phyloP scores from a whole-genome alignment of 2,329 filamentous ascomycete species.

The Coniochaeta sp. region DNA sequence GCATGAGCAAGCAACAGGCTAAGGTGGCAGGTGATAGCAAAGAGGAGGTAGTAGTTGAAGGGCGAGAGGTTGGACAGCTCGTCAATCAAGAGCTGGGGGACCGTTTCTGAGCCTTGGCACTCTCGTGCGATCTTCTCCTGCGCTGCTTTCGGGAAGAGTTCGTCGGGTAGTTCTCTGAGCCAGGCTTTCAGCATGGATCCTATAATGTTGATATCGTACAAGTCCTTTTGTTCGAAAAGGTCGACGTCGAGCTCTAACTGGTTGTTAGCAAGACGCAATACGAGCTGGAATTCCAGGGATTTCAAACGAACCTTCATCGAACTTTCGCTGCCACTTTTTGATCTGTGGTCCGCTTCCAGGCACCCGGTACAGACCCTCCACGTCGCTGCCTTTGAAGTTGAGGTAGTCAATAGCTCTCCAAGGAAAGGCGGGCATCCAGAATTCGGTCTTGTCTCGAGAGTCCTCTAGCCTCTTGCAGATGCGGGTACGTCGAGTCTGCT shows the following conservation, averaged over 20 bases:
- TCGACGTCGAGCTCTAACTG: constrained; percentile 76
- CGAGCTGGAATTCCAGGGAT: not conserved
- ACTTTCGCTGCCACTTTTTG: constrained; percentile 87
- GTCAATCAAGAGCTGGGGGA: constrained; percentile 80
- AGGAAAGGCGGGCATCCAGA: constrained; percentile 95
- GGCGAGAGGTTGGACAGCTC: constrained; percentile 91
- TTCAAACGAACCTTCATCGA: constrained; percentile 67
- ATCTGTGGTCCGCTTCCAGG: constrained; percentile 86
- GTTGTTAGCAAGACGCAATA: not conserved
- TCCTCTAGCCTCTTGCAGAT: constrained; percentile 85
- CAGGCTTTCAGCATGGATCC: constrained; percentile 95
- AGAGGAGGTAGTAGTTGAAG: constrained; percentile 96
- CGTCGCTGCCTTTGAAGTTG: constrained; percentile 89
- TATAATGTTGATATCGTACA: constrained; percentile 95
- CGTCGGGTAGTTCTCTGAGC: constrained; percentile 90
- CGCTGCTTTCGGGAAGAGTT: constrained; percentile 78
- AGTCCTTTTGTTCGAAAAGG: constrained; percentile 76
- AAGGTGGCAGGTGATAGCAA: constrained; percentile 93
- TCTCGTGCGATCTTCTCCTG: constrained; percentile 77
- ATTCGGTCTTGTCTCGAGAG: constrained; percentile 92
- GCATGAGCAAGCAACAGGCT: constrained; percentile 86
- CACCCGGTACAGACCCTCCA: constrained; percentile 88
- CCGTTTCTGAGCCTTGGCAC: constrained; percentile 69
- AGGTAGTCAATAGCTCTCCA: constrained; percentile 96
- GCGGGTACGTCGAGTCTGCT: constrained; percentile 83